Percentiles rank a stretch among this genome's conserved stretches.
Evolutionary conservation across 345 rosid genomes (phyloP).

Genomic region (Aquilaria malaccensis): DNA sequence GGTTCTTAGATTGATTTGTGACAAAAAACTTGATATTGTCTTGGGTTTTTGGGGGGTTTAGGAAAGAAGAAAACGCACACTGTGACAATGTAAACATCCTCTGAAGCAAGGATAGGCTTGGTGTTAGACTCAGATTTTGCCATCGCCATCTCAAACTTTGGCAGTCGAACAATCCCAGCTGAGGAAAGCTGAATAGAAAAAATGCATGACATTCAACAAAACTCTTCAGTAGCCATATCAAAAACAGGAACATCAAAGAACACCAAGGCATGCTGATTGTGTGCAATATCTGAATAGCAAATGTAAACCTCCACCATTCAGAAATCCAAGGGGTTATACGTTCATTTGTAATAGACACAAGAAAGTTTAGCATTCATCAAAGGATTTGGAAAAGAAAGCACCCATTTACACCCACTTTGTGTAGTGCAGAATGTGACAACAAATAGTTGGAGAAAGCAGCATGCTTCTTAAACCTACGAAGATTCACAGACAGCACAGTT

Average conservation of each 20-base stretch:
- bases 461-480: too few species aligned
- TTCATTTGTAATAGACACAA: too few species aligned
- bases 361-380: too few species aligned
- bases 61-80: constrained; percentile 43
- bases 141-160: constrained; percentile 93
- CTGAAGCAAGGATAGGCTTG: constrained; percentile 88
- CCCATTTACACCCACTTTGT: too few species aligned
- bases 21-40: constrained; percentile 1
- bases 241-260: not conserved
- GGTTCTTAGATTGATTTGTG: constrained; percentile 9
- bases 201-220: constrained; percentile 10
- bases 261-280: not conserved
- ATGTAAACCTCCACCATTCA: too few species aligned
- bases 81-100: constrained; percentile 76
- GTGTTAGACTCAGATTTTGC: constrained; percentile 77
- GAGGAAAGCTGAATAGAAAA: constrained; percentile 72
- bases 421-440: too few species aligned
- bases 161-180: constrained; percentile 83
- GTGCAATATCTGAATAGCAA: too few species aligned
- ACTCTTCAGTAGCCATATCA: constrained; percentile 1
- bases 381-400: too few species aligned
- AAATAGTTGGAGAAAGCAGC: too few species aligned
- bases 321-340: too few species aligned
- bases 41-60: not conserved
- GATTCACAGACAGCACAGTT: too few species aligned